A percentile compares a stretch with the other conserved stretches of the same genome.
Conservation (phyloP, 2,329 filamentous ascomycete genomes). For the Pleoardoris graminearum region DNA sequence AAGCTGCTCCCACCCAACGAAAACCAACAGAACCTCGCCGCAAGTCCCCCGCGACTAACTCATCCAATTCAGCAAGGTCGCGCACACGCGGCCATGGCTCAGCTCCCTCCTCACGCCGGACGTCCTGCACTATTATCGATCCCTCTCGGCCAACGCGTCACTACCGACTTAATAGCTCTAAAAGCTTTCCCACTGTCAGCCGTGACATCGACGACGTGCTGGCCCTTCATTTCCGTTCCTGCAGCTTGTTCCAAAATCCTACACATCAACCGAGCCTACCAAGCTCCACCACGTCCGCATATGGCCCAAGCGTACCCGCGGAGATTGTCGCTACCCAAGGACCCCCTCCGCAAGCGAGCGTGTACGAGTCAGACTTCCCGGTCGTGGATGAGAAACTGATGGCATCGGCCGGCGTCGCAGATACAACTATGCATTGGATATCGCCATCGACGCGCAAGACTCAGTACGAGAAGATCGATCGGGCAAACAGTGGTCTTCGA, state of each 20-base stretch:
- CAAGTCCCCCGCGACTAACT: slow-evolving; percentile 35
- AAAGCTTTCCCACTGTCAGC: slow-evolving; percentile 28
- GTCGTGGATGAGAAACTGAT: slow-evolving; percentile 24
- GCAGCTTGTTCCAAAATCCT: slow-evolving; percentile 39
- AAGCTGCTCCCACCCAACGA: slow-evolving; percentile 10
- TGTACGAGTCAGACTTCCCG: slow-evolving; percentile 5
- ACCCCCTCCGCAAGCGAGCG: slow-evolving; percentile 2
- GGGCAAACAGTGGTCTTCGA: slow-evolving; percentile 42
- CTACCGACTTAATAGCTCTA: slow-evolving; percentile 40
- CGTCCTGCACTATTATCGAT: slow-evolving; percentile 41
- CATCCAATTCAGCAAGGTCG: slow-evolving; percentile 34
- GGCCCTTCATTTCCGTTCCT: slow-evolving; percentile 46
- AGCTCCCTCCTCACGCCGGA: slow-evolving; percentile 40
- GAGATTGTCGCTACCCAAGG: slow-evolving; percentile 8
- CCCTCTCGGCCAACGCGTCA: slow-evolving; percentile 41
- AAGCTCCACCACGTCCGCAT: slow-evolving; percentile 27
- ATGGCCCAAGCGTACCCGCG: slow-evolving; percentile 11
- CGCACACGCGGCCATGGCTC: slow-evolving; percentile 34
- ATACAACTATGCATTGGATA: slow-evolving; percentile 45
- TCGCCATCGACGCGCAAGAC: slow-evolving; percentile 39
- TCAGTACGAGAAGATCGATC: slow-evolving; percentile 45
- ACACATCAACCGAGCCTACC: slow-evolving; percentile 30
- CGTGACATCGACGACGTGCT: slow-evolving; percentile 46
- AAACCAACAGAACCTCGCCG: slow-evolving; percentile 25
- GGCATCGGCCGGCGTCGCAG: slow-evolving; percentile 14